Evolutionary conservation across 768 basidiomycete species (phyloP).

Genomic region (Mycena haematopus): DNA sequence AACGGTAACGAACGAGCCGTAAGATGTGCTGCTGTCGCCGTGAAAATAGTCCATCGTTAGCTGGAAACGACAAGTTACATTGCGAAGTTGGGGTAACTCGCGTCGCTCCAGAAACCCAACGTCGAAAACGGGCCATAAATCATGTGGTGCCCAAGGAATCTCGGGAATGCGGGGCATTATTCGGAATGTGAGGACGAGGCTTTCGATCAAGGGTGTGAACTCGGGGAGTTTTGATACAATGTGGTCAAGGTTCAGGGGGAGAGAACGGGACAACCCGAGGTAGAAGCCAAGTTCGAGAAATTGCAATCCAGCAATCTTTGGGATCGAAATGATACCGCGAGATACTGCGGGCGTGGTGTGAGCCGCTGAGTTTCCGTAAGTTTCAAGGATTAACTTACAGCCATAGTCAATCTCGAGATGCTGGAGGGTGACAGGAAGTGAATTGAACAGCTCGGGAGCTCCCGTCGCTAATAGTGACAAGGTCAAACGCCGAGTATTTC

Average conservation of each 20-base stretch:
- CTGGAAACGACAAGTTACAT: slow-evolving; percentile 7
- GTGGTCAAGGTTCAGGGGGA: not conserved
- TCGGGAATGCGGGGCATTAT: slow-evolving; percentile 14
- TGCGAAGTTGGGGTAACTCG: slow-evolving; percentile 4
- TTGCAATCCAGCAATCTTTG: not conserved
- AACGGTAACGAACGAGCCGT: not conserved
- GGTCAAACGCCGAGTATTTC: not conserved
- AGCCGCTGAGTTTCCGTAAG: not conserved
- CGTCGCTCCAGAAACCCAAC: slow-evolving; percentile 12
- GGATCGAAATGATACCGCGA: not conserved
- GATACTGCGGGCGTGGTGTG: not conserved
- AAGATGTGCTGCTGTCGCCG: not conserved
- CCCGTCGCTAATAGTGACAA: not conserved
- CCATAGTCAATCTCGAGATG: slow-evolving; percentile 11
- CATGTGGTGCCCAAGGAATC: not conserved
- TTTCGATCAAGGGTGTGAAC: not conserved
- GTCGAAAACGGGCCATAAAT: not conserved
- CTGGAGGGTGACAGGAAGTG: not conserved
- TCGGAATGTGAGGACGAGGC: not conserved
- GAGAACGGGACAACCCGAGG: not conserved
- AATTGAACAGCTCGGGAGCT: not conserved
- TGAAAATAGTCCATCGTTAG: slow-evolving; percentile 13
- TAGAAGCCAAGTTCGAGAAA: slow-evolving; percentile 5
- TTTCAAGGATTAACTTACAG: not conserved
- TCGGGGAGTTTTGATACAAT: not conserved